A percentile compares a stretch with the other conserved stretches of the same genome.
phyloP scores from a whole-genome alignment of 108 stramenopile species.

The Aurantiochytrium sp. region DNA sequence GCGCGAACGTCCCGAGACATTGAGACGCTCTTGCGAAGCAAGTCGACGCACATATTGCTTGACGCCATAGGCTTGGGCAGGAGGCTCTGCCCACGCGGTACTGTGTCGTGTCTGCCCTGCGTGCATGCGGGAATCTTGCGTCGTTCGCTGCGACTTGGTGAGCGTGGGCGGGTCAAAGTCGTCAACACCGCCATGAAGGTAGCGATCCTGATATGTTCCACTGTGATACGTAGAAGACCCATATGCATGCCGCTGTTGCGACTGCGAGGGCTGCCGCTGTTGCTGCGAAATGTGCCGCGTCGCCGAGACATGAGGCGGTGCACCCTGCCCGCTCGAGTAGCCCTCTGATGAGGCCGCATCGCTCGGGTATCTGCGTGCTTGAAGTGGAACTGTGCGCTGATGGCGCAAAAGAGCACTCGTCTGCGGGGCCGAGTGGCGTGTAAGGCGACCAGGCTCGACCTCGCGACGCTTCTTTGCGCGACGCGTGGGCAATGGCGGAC shows the following conservation, averaged over 20 bases:
- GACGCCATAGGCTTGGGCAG: background rate
- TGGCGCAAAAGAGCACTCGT: background rate
- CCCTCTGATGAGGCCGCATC: background rate
- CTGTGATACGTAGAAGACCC: background rate
- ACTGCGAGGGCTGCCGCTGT: background rate
- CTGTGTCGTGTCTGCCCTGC: background rate
- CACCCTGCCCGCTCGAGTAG: background rate
- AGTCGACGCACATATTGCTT: background rate
- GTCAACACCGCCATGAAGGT: no score
- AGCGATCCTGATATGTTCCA: no score
- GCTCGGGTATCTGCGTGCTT: background rate
- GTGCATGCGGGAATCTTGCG: background rate
- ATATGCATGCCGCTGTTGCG: background rate
- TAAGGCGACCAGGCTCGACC: background rate
- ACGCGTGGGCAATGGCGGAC: background rate
- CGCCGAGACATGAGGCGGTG: background rate
- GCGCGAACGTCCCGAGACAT: background rate
- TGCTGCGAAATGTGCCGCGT: background rate
- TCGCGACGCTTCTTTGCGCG: conserved; percentile 16
- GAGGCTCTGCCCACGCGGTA: background rate
- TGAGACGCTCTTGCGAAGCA: background rate
- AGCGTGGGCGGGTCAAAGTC: no score
- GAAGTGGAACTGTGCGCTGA: background rate
- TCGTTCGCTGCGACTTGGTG: no score
- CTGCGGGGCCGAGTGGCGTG: background rate